Evolutionary conservation across 441 rosid species (phyloP), one percentile per base, ranked within the genome.

Genomic region (Omphalea diandra): DNA sequence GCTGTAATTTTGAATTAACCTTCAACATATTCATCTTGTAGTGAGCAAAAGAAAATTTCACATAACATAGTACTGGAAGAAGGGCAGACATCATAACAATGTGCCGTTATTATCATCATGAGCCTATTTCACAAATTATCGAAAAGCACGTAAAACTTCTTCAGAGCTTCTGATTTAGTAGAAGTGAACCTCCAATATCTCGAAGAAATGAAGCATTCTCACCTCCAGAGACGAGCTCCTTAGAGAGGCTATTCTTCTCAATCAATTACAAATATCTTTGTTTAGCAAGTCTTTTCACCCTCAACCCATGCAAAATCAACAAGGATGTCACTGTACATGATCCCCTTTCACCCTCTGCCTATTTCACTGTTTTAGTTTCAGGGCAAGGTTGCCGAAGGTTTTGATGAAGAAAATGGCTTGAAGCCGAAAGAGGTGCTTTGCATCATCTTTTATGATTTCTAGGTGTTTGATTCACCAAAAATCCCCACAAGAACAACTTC

Each of bases 401-500:
- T n/a, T 24, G 10, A 4, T 53, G 32, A 15, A 24, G 17, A 53
- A n/a, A 50, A 53, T 52, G 29, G 58, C 58, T 54, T 17, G 5
- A 49, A 54, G 58, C 58, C 33, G 11, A 54, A 26, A 54, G 18
- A 52, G 11, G 31, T n/a, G 31, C 58, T 27, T 14, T 18, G 5
- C 58, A 27, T 54, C 18, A 54, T 54, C 58, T 27, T 54, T 17
- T 26, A 3, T 27, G 33, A 3, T 17, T 22, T 20, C 18, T 10
- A 5, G n/a, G 8, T 4, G 58, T 12, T 11, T 54, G 33, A 54
- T 11, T 54, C 58, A 54, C 58, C 58, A 54, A 12, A 54, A 54
- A 12, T 54, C 58, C 17, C 58, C 58, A 54, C 58, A 54, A 26
- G 58, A 54, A 54, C 58, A 54, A n/a, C 27, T 54, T 54, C 58